A percentile compares a stretch with the other conserved stretches of the same genome.
phyloP scores from a whole-genome alignment of 345 rosid species.

The Aquilaria yunnanensis region DNA sequence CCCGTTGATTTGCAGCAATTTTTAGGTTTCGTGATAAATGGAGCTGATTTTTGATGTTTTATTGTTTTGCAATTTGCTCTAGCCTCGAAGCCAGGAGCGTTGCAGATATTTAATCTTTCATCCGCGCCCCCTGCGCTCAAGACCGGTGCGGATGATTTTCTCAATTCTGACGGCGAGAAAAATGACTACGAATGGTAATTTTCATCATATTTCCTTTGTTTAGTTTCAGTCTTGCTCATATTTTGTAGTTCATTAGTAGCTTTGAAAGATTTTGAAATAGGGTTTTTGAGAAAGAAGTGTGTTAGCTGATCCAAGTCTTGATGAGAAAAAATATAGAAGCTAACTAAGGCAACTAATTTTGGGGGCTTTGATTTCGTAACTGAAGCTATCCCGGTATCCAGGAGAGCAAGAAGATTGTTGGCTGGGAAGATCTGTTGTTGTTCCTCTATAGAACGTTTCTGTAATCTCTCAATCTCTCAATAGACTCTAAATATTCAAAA shows the following conservation, averaged over 20 bases:
- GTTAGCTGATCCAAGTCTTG: too few relatives aligned
- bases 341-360: too few relatives aligned
- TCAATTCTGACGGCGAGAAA: conserved; percentile 83
- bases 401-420: too few relatives aligned
- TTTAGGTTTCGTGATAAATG: neutral
- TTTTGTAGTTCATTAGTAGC: neutral
- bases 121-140: conserved; percentile 39
- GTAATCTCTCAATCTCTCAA: too few relatives aligned
- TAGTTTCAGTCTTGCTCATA: neutral
- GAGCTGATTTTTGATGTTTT: neutral
- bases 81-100: conserved; percentile 82
- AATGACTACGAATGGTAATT: conserved; percentile 95
- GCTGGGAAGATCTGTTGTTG: too few relatives aligned
- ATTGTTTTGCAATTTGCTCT: conserved; percentile 13
- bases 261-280: too few relatives aligned
- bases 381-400: too few relatives aligned
- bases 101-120: conserved; percentile 75
- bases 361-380: too few relatives aligned
- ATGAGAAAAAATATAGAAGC: too few relatives aligned
- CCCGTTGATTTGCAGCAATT: neutral
- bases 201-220: conserved; percentile 5
- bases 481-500: too few relatives aligned
- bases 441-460: too few relatives aligned
- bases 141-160: conserved; percentile 81
- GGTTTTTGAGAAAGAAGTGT: too few relatives aligned